phyloP scores from a whole-genome alignment of 2,329 filamentous ascomycete genomes.

The Fusarium sp. region DNA sequence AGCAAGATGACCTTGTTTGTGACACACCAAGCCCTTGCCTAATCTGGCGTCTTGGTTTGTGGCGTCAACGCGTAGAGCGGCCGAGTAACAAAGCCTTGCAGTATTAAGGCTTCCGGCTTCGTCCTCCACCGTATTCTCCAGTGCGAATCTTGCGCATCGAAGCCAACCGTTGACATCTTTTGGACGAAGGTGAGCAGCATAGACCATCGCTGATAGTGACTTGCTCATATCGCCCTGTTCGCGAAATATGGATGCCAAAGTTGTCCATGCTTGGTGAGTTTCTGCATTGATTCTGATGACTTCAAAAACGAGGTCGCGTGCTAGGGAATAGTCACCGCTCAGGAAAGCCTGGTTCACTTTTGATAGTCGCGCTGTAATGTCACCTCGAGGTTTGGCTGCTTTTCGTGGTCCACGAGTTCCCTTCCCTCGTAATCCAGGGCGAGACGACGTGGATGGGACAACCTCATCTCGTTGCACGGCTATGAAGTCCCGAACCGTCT shows the following conservation, averaged over 20 bases:
- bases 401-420: constrained; percentile 64
- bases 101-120: constrained; percentile 63
- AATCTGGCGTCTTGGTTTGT: constrained; percentile 68
- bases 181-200: constrained; percentile 71
- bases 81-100: constrained; percentile 69
- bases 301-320: constrained; percentile 69
- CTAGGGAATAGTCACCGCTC: constrained; percentile 68
- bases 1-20: constrained; percentile 65
- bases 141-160: constrained; percentile 66
- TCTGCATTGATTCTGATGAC: constrained; percentile 77
- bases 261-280: constrained; percentile 73
- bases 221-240: constrained; percentile 69
- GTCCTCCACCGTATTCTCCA: constrained; percentile 62
- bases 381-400: constrained; percentile 74
- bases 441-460: constrained; percentile 30
- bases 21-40: constrained; percentile 69
- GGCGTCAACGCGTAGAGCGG: constrained; percentile 68
- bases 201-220: constrained; percentile 69
- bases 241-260: constrained; percentile 70
- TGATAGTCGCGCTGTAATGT: constrained; percentile 76
- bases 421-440: constrained; percentile 45
- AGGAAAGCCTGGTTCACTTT: constrained; percentile 77
- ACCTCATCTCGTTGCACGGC: constrained; percentile 52
- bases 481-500: constrained; percentile 57
- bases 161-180: constrained; percentile 72